These are phyloP conservation scores for Didymella sp. DNA, from an alignment of 2,329 filamentous ascomycete species.

Conservation along the genomic window DNA sequence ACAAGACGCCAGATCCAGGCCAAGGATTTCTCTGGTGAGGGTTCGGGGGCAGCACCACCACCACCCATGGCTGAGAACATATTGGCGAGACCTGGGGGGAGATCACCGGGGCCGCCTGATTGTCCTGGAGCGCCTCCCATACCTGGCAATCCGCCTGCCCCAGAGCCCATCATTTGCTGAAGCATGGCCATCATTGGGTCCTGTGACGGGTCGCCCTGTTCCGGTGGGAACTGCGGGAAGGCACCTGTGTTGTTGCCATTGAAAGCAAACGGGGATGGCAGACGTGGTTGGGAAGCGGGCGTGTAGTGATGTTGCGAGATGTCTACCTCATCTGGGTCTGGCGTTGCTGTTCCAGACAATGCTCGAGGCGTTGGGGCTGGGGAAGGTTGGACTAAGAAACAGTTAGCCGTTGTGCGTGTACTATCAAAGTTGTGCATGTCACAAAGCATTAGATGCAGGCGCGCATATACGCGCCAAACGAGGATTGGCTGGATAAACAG, in stretches of 20 bases:
- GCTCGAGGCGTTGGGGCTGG: conserved; percentile 29
- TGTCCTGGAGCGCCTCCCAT: conserved; percentile 38
- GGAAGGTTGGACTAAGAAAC: conserved; percentile 32
- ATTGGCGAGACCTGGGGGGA: conserved; percentile 53
- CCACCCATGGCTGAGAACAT: conserved; percentile 56
- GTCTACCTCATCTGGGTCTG: conserved; percentile 75
- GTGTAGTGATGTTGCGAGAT: conserved; percentile 77
- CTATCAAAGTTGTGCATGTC: not conserved
- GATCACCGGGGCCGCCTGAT: conserved; percentile 39
- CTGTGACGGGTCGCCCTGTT: conserved; percentile 48
- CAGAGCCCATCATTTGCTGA: conserved; percentile 70
- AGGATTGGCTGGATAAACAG: not conserved
- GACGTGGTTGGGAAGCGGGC: conserved; percentile 57
- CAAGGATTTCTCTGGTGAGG: conserved; percentile 52
- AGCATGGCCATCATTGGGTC: conserved; percentile 79
- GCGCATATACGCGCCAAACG: not conserved
- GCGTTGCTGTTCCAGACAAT: conserved; percentile 41
- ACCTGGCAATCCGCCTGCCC: conserved; percentile 47
- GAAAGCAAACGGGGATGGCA: conserved; percentile 47
- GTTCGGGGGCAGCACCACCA: conserved; percentile 35
- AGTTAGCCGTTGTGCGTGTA: conserved; percentile 29
- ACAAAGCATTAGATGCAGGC: not conserved
- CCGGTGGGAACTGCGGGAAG: conserved; percentile 24
- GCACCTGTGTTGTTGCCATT: conserved; percentile 31
- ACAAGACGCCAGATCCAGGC: conserved; percentile 73